Evolutionary conservation across 23 red algal species (phyloP), one percentile per base, ranked within the genome.

Genomic region (Gracilaria domingensis): DNA sequence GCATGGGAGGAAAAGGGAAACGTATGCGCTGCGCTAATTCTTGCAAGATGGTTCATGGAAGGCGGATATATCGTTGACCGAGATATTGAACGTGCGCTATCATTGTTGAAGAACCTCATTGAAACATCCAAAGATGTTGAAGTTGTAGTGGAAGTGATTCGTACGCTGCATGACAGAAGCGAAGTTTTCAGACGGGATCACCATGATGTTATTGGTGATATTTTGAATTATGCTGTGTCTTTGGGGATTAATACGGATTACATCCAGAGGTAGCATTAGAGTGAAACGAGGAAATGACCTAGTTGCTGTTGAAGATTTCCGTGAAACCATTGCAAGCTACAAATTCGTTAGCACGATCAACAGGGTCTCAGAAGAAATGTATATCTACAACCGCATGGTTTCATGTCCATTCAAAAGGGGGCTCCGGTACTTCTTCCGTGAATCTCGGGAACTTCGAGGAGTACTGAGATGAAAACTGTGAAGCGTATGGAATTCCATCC

Each of bases 1-100:
- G 64, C 64, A 34, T 69, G 64, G 30, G 75, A 48, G 53, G 85
- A 88, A 26, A 75, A 38, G 69, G 69, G 34, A 60, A 75, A 75
- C 51, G 14, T 50, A 13, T 75, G 45, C 51, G 65, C 85, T 32
- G 56, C 56, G 33, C 28, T 59, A 5, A 61, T 47, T 70, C 49
- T 75, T 18, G 85, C 85, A 28, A 62, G 50, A 20, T 54, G 55
- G 26, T 45, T 32, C 23, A 62, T 88, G 51, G 73, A 76, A 53
- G 85, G 85, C 23, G 69, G 48, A 42, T 17, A 75, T 44, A 70
- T 39, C 21, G 72, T 88, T 45, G 54, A 38, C 70, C 58, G 36
- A 56, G n/a, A 75, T 79, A 55, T 56, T 12, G 85, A 88, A 14
- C 66, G 30, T 33, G 85, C 65, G 20, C 4, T 88, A n/a, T n/a